Percentiles rank a stretch among this genome's conserved stretches.
phyloP scores from a whole-genome alignment of 2,329 filamentous ascomycete genomes.

The Epichloe coenophiala region DNA sequence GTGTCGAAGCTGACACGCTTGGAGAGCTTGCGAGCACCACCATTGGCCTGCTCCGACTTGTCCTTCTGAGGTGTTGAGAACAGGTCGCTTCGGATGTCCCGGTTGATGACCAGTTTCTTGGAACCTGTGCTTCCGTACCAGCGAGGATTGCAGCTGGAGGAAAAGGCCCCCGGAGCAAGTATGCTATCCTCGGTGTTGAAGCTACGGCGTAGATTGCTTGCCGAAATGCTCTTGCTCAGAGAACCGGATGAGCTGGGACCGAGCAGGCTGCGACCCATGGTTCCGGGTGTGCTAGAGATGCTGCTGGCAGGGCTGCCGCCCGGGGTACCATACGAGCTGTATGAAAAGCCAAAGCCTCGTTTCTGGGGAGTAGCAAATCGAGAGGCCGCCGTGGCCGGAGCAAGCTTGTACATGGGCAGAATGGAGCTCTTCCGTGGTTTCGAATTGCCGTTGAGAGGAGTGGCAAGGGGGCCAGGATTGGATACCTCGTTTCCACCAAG shows the following conservation, averaged over 20 bases:
- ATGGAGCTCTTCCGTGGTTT: slow-evolving; percentile 70
- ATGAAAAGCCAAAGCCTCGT: slow-evolving; percentile 81
- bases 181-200: slow-evolving; percentile 79
- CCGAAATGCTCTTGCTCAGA: slow-evolving; percentile 77
- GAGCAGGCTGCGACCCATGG: slow-evolving; percentile 50
- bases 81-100: slow-evolving; percentile 62
- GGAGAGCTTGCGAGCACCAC: slow-evolving; percentile 41
- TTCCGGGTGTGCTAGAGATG: slow-evolving; percentile 52
- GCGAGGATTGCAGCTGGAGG: slow-evolving; percentile 49
- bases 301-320: slow-evolving; percentile 52
- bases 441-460: slow-evolving; percentile 62
- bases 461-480: slow-evolving; percentile 83
- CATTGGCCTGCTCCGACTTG: slow-evolving; percentile 24
- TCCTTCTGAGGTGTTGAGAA: slow-evolving; percentile 48
- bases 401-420: slow-evolving; percentile 76
- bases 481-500: slow-evolving; percentile 46
- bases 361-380: slow-evolving; percentile 76
- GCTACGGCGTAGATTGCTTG: slow-evolving; percentile 70
- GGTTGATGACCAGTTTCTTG: slow-evolving; percentile 88
- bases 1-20: slow-evolving; percentile 92
- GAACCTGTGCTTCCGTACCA: slow-evolving; percentile 56
- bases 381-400: slow-evolving; percentile 57
- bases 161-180: slow-evolving; percentile 73
- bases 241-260: slow-evolving; percentile 55
- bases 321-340: slow-evolving; percentile 81